Base-by-base conservation (phyloP, 495 filamentous ascomycete genomes). In the Ramalina intermedia region DNA sequence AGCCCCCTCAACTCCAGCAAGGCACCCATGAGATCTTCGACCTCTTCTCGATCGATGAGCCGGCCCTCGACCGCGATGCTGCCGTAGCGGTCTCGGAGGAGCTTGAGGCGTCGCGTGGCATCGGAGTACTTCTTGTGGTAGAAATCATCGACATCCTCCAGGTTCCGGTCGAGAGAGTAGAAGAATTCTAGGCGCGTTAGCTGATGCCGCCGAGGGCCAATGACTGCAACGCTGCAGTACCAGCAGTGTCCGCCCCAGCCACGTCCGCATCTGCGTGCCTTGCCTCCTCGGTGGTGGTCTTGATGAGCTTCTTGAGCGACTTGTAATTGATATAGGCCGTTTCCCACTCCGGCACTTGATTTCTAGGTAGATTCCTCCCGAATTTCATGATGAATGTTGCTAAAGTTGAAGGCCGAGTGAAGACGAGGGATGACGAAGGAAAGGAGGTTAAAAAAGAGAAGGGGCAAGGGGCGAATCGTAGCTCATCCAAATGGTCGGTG, bases 321-420 rank as follows among this genome's bases (percentile, higher is more conserved):
- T 96, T 96, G 72, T 98, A 98, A 62, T 94, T 82, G 68, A 98
- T 94, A 59, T 98, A 98, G 16, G 75, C 79, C 33, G 80, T 66
- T 48, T 89, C 84, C 89, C 89, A 98, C 67, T 98, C 91, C 11
- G 91, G 91, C 48, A 96, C 91, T 60, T 95, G 88, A 61, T 95
- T 94, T 37, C 90, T 82, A 12, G 87, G 72, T 45, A 98, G 74
- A 69, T 80, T 85, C 67, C 75, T 78, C 44, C 84, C 83, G 58
- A 90, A 90, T 70, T 90, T 90, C 85, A 90, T 89, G 0, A 44
- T 69, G 64, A 14, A 24, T 38, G 17, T 23, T 36, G 23, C 3
- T 24, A 6, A 24, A 6, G 23, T 24, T 24, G 3, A 24, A 24
- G 4, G 23, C 23, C 23, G 23, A 24, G 23, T 4, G 6, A 24